Evolutionary conservation across 2,329 filamentous ascomycete genomes (phyloP).

Genomic region (Ampelomyces quisqualis): DNA sequence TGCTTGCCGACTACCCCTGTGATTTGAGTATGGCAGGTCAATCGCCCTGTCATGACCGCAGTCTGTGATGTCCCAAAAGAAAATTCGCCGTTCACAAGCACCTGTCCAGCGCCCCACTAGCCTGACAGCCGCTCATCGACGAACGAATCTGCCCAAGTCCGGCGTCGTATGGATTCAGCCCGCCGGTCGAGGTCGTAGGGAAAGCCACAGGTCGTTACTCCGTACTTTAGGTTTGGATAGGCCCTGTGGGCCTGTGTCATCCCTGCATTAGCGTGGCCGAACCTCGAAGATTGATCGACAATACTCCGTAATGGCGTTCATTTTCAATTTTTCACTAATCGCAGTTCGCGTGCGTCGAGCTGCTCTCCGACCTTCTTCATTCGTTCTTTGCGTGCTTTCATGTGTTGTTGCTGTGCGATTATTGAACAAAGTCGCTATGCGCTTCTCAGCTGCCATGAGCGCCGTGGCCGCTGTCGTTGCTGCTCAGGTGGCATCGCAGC

Average conservation of each 20-base stretch:
- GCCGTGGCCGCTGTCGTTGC: constrained; percentile 9
- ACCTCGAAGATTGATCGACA: constrained; percentile 4
- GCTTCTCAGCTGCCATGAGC: constrained; percentile 9
- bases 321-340: not conserved
- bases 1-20: no score
- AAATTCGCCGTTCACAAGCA: no score
- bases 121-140: no score
- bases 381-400: constrained; percentile 5
- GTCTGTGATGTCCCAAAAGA: no score
- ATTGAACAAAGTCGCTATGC: constrained; percentile 24
- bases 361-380: constrained; percentile 2
- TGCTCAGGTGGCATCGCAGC: constrained; percentile 2
- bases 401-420: not conserved
- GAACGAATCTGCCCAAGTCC: no score
- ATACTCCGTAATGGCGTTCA: not conserved
- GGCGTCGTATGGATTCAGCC: not conserved
- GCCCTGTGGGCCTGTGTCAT: constrained; percentile 4
- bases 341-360: no score
- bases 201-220: not conserved
- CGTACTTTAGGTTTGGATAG: not conserved
- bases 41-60: no score
- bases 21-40: no score
- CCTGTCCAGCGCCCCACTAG: no score
- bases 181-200: not conserved
- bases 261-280: constrained; percentile 18